Evolutionary conservation across 2,329 filamentous ascomycete species (phyloP), one percentile per base, ranked within the genome.

Genomic region (Diaporthe helianthi): DNA sequence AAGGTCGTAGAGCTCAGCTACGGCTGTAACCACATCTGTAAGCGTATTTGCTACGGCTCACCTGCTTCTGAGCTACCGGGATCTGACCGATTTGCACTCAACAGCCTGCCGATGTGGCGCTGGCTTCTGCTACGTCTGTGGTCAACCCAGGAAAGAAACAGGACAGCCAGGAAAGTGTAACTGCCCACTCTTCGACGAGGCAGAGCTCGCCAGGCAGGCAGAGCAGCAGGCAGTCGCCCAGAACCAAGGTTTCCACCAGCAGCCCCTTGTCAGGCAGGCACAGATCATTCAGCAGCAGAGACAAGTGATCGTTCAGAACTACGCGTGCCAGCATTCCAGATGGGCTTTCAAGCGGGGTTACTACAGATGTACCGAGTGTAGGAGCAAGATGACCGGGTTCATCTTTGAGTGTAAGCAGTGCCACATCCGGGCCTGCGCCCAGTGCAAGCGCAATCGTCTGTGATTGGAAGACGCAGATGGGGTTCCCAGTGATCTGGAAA

Each of bases 1-100:
- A 69, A 78, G 0, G 41, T 89, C 15, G 80, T 90, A 0, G 85
- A 88, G 75, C 76, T 87, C 0, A 36, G 74, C 0, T n/a, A 44
- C 0, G 87, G 87, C 1, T 89, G 87, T 70, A 79, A 85, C 63
- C 87, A 89, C 64, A 89, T 89, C 4, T 86, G 87, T 89, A 72
- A 74, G 84, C 83, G 7, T 15, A n/a, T 17, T 9, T 33, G 17
- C 29, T 31, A 46, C 17, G 52, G 63, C n/a, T 33, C 26, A 9
- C 15, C 19, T 44, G 19, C 41, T 4, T 8, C 10, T n/a, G 41
- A 38, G 13, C n/a, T 15, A 46, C 12, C 7, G 47, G 24, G 31
- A 1, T 12, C 33, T 66, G 2, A 68, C 41, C 33, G 4, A 29
- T 10, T 24, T 26, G 44, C 15, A 13, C 4, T 33, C 31, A 33